These are phyloP conservation scores for Arbutus unedo DNA, from an alignment of 148 eudicot genomes.

Conservation along the genomic window DNA sequence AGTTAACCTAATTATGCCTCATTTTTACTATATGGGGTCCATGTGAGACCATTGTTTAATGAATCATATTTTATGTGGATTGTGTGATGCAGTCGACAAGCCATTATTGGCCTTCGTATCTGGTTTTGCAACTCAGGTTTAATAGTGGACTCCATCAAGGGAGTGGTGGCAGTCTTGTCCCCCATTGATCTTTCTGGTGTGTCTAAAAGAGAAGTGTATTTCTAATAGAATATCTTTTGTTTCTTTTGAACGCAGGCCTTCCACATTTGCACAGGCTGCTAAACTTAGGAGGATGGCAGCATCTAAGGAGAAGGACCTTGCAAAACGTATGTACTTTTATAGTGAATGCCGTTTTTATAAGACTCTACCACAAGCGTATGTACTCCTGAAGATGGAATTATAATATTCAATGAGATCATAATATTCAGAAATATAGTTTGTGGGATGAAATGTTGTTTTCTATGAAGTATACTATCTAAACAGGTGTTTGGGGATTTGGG, in stretches of 20 bases:
- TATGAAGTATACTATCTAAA: neutral
- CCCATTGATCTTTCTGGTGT: neutral
- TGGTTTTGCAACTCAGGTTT: no score
- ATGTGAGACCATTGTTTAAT: neutral
- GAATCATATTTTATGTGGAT: neutral
- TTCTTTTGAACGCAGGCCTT: constrained; percentile 57
- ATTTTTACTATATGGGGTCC: neutral
- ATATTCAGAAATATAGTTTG: neutral
- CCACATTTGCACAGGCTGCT: constrained; percentile 98
- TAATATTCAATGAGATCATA: neutral
- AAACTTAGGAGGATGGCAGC: constrained; percentile 87
- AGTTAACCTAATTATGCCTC: neutral
- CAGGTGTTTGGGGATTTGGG: neutral
- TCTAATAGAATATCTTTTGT: constrained; percentile 1
- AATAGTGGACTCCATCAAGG: neutral
- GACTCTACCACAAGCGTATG: neutral
- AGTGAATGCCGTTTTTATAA: neutral
- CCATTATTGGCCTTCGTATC: no score
- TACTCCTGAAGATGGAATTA: neutral
- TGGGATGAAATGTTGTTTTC: neutral
- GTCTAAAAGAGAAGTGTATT: neutral
- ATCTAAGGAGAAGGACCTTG: constrained; percentile 86
- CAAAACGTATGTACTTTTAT: constrained; percentile 55
- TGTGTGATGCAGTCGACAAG: neutral
- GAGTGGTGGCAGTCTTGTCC: neutral